A percentile compares a stretch with the other conserved stretches of the same genome.
Evolutionary conservation across 2,329 filamentous ascomycete genomes (phyloP).

Genomic region (Fulvia fulva): DNA sequence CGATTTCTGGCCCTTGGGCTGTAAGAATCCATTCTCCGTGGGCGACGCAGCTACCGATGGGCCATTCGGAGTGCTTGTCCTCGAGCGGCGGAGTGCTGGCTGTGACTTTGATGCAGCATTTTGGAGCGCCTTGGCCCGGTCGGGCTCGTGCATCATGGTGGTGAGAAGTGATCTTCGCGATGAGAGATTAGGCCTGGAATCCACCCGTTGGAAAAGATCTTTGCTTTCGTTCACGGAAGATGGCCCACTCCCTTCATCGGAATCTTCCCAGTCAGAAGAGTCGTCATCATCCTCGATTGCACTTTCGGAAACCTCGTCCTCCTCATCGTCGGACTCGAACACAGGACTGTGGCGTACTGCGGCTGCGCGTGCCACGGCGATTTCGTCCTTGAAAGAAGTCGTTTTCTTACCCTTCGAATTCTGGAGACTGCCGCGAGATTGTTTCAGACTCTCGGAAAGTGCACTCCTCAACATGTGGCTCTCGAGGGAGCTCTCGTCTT

Average conservation of each 20-base stretch:
- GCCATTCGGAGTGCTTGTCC: constrained; percentile 64
- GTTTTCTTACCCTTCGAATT: constrained; percentile 64
- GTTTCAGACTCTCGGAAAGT: constrained; percentile 51
- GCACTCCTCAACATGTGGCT: constrained; percentile 57
- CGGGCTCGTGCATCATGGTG: constrained; percentile 77
- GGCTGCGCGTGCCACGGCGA: constrained; percentile 53
- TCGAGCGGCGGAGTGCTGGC: constrained; percentile 55
- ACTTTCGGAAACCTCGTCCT: constrained; percentile 69
- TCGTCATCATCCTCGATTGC: constrained; percentile 61
- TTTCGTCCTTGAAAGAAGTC: constrained; percentile 74
- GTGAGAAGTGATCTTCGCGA: constrained; percentile 87
- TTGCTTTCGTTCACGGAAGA: constrained; percentile 67
- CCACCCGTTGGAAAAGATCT: constrained; percentile 81
- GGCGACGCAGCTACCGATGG: constrained; percentile 60
- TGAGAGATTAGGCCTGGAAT: constrained; percentile 78
- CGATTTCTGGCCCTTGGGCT: constrained; percentile 28
- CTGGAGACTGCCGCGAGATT: constrained; percentile 28
- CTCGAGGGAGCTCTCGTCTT: constrained; percentile 75
- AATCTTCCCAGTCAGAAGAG: constrained; percentile 53
- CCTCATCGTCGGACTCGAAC: constrained; percentile 56
- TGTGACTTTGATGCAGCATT: constrained; percentile 59
- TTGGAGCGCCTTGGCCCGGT: constrained; percentile 65
- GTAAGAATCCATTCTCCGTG: constrained; percentile 35
- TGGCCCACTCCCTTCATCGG: constrained; percentile 69
- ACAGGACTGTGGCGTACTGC: constrained; percentile 61